A percentile compares a stretch with the other conserved stretches of the same genome.
Conservation (phyloP, 768 basidiomycete genomes). For the Boletus rubroflammeus region DNA sequence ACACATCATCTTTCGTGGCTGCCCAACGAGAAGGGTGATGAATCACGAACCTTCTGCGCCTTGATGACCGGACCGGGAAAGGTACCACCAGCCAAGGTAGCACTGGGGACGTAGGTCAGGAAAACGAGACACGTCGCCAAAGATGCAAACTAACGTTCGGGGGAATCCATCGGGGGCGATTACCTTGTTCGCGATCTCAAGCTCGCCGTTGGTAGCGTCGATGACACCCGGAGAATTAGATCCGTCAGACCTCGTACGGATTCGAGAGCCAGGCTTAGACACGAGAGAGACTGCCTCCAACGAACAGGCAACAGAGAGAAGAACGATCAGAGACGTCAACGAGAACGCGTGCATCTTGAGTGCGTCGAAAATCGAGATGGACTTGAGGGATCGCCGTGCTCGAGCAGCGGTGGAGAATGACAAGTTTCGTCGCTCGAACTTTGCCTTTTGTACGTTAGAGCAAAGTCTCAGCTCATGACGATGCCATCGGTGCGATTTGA, state of each 20-base stretch:
- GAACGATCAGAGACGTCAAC: slow-evolving; percentile 7
- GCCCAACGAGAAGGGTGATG: neutral
- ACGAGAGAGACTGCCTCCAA: slow-evolving; percentile 19
- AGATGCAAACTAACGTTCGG: slow-evolving; percentile 30
- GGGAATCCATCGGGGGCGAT: slow-evolving; percentile 51
- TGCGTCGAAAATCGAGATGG: slow-evolving; percentile 4
- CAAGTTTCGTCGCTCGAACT: neutral
- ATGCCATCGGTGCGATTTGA: slow-evolving; percentile 4
- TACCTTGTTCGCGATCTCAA: slow-evolving; percentile 40
- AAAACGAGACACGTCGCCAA: neutral
- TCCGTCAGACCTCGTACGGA: neutral
- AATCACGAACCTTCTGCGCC: slow-evolving; percentile 36
- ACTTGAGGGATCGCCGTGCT: slow-evolving; percentile 17
- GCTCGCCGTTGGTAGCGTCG: slow-evolving; percentile 27
- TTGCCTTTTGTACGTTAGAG: slow-evolving; percentile 12
- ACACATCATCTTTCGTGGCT: neutral
- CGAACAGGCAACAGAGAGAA: slow-evolving; percentile 13
- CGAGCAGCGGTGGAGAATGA: neutral
- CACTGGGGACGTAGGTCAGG: slow-evolving; percentile 20
- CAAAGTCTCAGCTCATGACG: neutral
- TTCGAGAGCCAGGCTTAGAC: slow-evolving; percentile 2
- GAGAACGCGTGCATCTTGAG: slow-evolving; percentile 22
- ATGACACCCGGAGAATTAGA: slow-evolving; percentile 11
- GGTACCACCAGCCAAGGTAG: slow-evolving; percentile 43
- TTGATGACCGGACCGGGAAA: slow-evolving; percentile 49